Conservation (phyloP, 2,329 filamentous ascomycete species). For the Hysterium pulicare region DNA sequence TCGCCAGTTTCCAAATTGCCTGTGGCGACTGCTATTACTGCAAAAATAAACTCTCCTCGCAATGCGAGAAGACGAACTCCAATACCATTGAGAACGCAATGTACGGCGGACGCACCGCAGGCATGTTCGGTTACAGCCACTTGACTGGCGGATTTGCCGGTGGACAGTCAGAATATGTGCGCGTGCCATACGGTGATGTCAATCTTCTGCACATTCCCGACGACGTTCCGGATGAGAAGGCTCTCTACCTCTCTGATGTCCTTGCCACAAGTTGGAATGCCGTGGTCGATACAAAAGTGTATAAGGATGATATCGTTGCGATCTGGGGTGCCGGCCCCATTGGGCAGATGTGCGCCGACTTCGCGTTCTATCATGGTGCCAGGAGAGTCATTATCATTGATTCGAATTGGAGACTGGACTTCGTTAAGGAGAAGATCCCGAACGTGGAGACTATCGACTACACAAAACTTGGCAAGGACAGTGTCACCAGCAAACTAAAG, state of each 20-base stretch:
- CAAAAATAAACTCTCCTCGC: slow-evolving; percentile 71
- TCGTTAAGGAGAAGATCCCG: slow-evolving; percentile 61
- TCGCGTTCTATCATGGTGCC: slow-evolving; percentile 68
- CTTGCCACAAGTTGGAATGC: slow-evolving; percentile 75
- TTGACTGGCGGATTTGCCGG: slow-evolving; percentile 86
- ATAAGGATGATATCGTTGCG: slow-evolving; percentile 71
- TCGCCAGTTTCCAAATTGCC: slow-evolving; percentile 84
- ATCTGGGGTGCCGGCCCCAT: slow-evolving; percentile 88
- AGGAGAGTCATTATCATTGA: slow-evolving; percentile 76
- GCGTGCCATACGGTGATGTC: slow-evolving; percentile 75
- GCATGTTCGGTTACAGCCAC: slow-evolving; percentile 58
- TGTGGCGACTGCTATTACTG: slow-evolving; percentile 70
- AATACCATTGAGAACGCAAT: slow-evolving; percentile 69
- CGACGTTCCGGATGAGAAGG: slow-evolving; percentile 80
- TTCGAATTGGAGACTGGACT: slow-evolving; percentile 67
- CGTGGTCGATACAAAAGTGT: slow-evolving; percentile 80
- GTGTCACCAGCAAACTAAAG: slow-evolving; percentile 69
- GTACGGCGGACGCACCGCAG: slow-evolving; percentile 75
- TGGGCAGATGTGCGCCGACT: slow-evolving; percentile 71
- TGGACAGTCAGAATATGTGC: slow-evolving; percentile 82
- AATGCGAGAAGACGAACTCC: slow-evolving; percentile 76
- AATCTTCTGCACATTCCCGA: slow-evolving; percentile 79
- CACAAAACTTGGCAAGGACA: slow-evolving; percentile 59
- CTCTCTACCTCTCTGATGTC: slow-evolving; percentile 76
- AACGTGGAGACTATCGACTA: slow-evolving; percentile 69